phyloP scores from a whole-genome alignment of 768 basidiomycete species.

The Cystofilobasidium ferigula region DNA sequence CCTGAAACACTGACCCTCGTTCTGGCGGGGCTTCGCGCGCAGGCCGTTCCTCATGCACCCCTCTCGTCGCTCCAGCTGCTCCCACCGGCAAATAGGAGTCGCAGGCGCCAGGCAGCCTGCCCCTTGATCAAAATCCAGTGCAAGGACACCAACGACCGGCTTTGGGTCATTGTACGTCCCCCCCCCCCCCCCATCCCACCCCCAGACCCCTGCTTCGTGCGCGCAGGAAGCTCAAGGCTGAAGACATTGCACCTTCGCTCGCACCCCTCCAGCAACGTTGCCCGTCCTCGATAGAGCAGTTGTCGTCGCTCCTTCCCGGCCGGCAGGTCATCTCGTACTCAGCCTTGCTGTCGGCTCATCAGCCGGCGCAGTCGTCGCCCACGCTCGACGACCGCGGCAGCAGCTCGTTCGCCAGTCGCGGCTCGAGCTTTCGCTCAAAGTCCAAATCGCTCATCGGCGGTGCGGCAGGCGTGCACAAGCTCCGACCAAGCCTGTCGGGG shows the following conservation, averaged over 20 bases:
- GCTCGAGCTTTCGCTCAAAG: too few relatives aligned
- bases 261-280: neutral
- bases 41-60: neutral
- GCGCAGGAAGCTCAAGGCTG: too few relatives aligned
- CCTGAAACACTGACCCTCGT: neutral
- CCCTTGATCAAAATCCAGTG: conserved; percentile 1
- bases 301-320: neutral
- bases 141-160: neutral
- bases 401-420: neutral
- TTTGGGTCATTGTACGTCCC: neutral
- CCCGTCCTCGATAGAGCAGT: neutral
- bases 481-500: neutral
- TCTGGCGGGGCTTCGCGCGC: too few relatives aligned
- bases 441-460: neutral
- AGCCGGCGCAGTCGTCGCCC: neutral
- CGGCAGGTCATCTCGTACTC: neutral
- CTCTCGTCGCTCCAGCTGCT: neutral
- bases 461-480: neutral
- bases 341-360: neutral
- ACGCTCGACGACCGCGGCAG: neutral
- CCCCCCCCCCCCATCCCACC: too few relatives aligned
- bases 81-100: neutral
- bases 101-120: neutral
- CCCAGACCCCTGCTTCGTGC: too few relatives aligned
- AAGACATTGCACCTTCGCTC: neutral